Percentiles rank a stretch among this genome's conserved stretches.
Conservation (phyloP, 345 rosid genomes). For the Physaria fendleri region DNA sequence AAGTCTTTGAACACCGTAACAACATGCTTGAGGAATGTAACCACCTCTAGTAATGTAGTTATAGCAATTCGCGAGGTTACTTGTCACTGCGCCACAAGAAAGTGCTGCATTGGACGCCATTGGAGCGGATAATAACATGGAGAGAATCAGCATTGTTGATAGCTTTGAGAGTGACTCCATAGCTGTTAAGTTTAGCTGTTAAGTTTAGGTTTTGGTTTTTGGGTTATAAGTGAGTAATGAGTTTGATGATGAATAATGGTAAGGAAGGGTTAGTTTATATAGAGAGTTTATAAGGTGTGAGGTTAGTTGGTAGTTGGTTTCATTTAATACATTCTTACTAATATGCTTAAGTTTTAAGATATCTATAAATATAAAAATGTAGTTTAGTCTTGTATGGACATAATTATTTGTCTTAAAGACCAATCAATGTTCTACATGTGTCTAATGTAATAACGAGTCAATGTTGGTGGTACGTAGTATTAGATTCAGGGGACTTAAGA, state of each 20-base stretch:
- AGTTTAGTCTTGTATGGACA: neutral
- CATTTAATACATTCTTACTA: slow-evolving; percentile 21
- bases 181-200: too few relatives aligned
- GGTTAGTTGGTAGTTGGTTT: slow-evolving; percentile 30
- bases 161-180: slow-evolving; percentile 27
- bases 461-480: neutral
- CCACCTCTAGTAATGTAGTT: slow-evolving; percentile 30
- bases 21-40: slow-evolving; percentile 28
- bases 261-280: slow-evolving; percentile 23
- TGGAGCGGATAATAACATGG: slow-evolving; percentile 27
- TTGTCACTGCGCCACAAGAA: slow-evolving; percentile 33
- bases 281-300: slow-evolving; percentile 9
- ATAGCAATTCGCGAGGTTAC: slow-evolving; percentile 33
- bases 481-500: neutral
- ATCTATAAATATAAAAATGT: neutral
- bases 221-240: neutral
- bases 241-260: slow-evolving; percentile 19
- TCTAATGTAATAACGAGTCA: neutral
- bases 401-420: neutral
- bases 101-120: slow-evolving; percentile 33
- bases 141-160: slow-evolving; percentile 20
- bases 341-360: slow-evolving; percentile 8
- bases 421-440: neutral
- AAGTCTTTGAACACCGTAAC: slow-evolving; percentile 39
- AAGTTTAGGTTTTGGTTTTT: neutral